Evolutionary conservation across 345 rosid genomes (phyloP), one percentile per base, ranked within the genome.

Genomic region (Viola odorata): DNA sequence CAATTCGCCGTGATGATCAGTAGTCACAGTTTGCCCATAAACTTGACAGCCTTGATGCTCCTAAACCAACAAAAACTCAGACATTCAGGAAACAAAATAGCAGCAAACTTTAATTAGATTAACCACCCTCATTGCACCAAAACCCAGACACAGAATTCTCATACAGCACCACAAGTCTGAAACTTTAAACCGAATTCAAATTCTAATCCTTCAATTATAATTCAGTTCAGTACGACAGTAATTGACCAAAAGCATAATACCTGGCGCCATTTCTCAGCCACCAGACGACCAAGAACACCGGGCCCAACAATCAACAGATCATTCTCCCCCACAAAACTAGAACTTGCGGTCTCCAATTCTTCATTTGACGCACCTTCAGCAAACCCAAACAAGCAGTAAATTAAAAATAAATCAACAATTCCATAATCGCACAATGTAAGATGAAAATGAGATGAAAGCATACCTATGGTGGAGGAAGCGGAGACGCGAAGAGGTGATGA

Each of bases 211-310:
- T 42, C 45, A 42, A 42, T 10, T 11, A 16, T 49, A 47, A 11
- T 32, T 1, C 12, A 42, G 5, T n/a, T 4, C 3, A n/a, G n/a
- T n/a, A n/a, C n/a, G n/a, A n/a, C n/a, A n/a, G 10, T n/a, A 60
- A 44, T 8, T 17, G 6, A 41, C 16, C 5, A 42, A 12, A 6
- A 5, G 6, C 1, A 12, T 7, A 5, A 53, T 12, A 92, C 98
- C 95, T 83, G 69, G 58, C 80, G 80, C 98, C 97, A 92, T 56
- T 82, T 70, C 73, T 90, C 77, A 16, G 97, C 99, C 39, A 87
- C 97, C 67, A 90, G 75, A 53, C 97, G 99, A 69, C 99, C 97
- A 47, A 92, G 94, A 76, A 90, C 96, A 55, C 99, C 99, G 0
- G 99, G 91, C 53, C 99, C 99, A 11, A 92, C 87, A 60, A 92